Conservation (phyloP, 306 rosid genomes). For the Astragalus membranaceus region DNA sequence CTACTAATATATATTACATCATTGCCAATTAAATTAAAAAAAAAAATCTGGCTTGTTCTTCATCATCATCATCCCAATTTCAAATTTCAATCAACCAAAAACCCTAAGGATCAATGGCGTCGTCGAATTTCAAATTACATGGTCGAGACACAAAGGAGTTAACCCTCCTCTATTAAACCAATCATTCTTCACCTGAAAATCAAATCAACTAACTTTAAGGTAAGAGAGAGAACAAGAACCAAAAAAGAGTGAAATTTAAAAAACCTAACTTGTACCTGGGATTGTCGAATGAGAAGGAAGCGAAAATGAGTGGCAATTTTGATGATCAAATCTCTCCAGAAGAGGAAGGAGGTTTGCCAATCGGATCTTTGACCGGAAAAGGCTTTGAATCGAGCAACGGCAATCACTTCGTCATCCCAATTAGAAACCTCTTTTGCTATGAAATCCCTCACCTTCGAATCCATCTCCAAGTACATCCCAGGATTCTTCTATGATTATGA, state of each 20-base stretch:
- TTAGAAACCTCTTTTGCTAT: constrained; percentile 46
- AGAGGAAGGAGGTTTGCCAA: constrained; percentile 58
- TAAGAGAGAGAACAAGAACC: not conserved
- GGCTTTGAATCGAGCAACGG: constrained; percentile 72
- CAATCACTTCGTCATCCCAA: constrained; percentile 64
- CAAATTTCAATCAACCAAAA: no score
- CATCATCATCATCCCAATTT: no score
- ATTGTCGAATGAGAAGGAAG: constrained; percentile 43
- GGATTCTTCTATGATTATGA: not conserved
- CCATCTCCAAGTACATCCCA: constrained; percentile 25
- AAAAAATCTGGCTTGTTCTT: no score
- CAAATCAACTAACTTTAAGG: not conserved
- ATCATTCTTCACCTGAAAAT: constrained; percentile 36
- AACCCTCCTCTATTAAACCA: constrained; percentile 88
- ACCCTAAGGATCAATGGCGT: no score
- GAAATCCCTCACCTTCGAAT: constrained; percentile 39
- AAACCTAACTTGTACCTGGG: constrained; percentile 29
- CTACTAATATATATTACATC: no score
- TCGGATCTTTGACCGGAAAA: constrained; percentile 85
- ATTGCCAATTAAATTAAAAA: no score
- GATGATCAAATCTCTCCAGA: constrained; percentile 72
- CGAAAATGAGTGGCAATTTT: constrained; percentile 46
- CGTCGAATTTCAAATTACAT: no score
- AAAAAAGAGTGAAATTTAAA: not conserved
- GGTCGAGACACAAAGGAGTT: constrained; percentile 68